These are phyloP conservation scores for Apiotrichum montevideense DNA, from an alignment of 1,284 basidiomycete species.

Conservation along the genomic window DNA sequence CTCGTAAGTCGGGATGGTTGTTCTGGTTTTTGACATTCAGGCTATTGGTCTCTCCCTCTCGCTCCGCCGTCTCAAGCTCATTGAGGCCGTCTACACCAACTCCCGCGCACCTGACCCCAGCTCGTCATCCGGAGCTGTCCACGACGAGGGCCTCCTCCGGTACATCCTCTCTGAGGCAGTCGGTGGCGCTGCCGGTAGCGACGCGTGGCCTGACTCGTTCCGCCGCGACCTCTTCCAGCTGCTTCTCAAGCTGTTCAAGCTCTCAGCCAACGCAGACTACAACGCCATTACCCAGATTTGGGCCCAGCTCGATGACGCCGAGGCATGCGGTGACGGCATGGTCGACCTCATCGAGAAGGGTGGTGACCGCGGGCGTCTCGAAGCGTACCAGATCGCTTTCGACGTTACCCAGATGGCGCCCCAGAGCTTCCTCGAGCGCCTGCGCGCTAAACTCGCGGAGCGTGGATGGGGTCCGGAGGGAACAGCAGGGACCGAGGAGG, in stretches of 20 bases:
- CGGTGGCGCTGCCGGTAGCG: constrained; percentile 51
- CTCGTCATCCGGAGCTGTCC: constrained; percentile 36
- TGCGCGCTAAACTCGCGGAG: constrained; percentile 45
- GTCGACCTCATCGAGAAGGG: constrained; percentile 41
- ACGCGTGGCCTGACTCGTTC: constrained; percentile 39
- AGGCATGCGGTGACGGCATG: constrained; percentile 49
- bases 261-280: constrained; percentile 61
- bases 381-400: constrained; percentile 90
- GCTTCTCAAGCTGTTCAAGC: constrained; percentile 73
- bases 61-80: constrained; percentile 74
- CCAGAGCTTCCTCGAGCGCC: constrained; percentile 77
- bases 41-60: constrained; percentile 91
- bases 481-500: constrained; percentile 59
- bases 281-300: constrained; percentile 77
- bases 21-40: constrained; percentile 47
- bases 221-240: constrained; percentile 52
- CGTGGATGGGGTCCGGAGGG: constrained; percentile 28
- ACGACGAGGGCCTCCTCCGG: constrained; percentile 71
- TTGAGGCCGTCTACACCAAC: constrained; percentile 61
- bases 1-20: constrained; percentile 54
- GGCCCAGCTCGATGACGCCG: constrained; percentile 73
- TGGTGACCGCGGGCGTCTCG: constrained; percentile 51
- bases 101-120: constrained; percentile 29
- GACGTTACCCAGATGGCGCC: constrained; percentile 87
- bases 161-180: constrained; percentile 87